Percentiles rank a stretch among this genome's conserved stretches.
phyloP scores from a whole-genome alignment of 176 grass and related monocot genomes.

The Aegilops tauschii region DNA sequence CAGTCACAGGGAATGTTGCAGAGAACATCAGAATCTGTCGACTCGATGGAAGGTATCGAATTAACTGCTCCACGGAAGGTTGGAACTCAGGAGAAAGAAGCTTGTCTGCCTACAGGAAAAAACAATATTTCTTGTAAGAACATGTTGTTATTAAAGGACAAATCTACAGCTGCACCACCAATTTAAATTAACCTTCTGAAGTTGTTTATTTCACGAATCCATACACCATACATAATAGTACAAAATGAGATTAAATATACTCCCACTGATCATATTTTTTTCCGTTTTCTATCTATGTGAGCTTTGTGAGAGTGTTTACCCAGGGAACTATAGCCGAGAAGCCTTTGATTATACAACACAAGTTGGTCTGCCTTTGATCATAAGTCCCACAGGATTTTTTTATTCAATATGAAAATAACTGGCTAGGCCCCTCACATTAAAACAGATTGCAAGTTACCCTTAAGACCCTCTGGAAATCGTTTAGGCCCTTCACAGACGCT shows the following conservation, averaged over 20 bases:
- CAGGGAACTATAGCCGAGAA: not conserved
- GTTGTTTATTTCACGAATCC: not conserved
- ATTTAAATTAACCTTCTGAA: not conserved
- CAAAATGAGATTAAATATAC: not conserved
- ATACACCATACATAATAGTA: not conserved
- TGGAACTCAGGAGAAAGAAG: not conserved
- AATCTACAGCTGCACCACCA: too few species aligned
- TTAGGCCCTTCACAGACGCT: not conserved
- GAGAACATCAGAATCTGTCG: conserved; percentile 93
- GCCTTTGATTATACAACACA: not conserved
- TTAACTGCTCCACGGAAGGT: conserved; percentile 74
- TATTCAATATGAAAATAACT: not conserved
- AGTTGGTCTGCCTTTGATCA: not conserved
- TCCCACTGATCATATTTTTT: not conserved
- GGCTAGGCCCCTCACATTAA: not conserved
- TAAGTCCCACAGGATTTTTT: not conserved
- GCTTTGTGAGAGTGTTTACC: not conserved
- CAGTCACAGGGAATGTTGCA: conserved; percentile 87
- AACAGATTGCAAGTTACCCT: not conserved
- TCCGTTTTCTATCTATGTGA: not conserved
- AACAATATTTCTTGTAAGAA: too few species aligned
- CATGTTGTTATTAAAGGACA: too few species aligned
- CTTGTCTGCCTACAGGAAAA: too few species aligned
- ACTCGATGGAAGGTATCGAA: conserved; percentile 63
- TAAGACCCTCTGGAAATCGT: not conserved